phyloP scores from a whole-genome alignment of 1,284 basidiomycete species.

The Ceratobasidium theobromae region DNA sequence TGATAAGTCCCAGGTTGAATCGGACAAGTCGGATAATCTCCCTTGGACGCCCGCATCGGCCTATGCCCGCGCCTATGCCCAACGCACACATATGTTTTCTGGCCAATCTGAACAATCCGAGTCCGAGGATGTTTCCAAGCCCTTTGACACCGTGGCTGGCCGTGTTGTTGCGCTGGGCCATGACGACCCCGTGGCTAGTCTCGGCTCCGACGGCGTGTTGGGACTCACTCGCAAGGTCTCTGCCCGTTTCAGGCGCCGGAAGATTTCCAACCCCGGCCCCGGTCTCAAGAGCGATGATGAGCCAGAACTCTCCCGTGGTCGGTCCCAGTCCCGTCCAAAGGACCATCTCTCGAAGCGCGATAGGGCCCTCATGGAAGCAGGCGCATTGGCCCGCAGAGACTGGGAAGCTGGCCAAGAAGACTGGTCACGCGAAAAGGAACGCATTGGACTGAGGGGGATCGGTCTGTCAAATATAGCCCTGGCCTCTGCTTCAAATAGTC shows the following conservation, averaged over 20 bases:
- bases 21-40: too few relatives aligned
- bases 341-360: too few relatives aligned
- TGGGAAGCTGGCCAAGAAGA: background rate
- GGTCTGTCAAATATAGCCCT: background rate
- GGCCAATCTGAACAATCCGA: background rate
- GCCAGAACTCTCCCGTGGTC: background rate
- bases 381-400: too few relatives aligned
- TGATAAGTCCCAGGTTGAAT: background rate
- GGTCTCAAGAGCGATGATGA: conserved; percentile 2
- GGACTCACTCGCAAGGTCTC: conserved; percentile 19
- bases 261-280: background rate
- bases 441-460: background rate
- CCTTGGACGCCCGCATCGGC: conserved; percentile 14
- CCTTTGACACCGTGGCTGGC: conserved; percentile 13
- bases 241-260: conserved; percentile 3
- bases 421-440: conserved; percentile 21
- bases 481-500: background rate
- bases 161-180: conserved; percentile 21
- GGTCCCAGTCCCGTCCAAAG: too few relatives aligned
- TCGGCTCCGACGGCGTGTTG: too few relatives aligned
- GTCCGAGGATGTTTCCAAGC: conserved; percentile 1
- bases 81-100: conserved; percentile 12
- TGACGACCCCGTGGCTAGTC: background rate
- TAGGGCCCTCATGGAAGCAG: too few relatives aligned
- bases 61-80: conserved; percentile 25